A percentile compares a stretch with the other conserved stretches of the same genome.
These are phyloP conservation scores for Tolypocladium nubicola DNA, from an alignment of 2,329 filamentous ascomycete genomes.

Conservation along the genomic window DNA sequence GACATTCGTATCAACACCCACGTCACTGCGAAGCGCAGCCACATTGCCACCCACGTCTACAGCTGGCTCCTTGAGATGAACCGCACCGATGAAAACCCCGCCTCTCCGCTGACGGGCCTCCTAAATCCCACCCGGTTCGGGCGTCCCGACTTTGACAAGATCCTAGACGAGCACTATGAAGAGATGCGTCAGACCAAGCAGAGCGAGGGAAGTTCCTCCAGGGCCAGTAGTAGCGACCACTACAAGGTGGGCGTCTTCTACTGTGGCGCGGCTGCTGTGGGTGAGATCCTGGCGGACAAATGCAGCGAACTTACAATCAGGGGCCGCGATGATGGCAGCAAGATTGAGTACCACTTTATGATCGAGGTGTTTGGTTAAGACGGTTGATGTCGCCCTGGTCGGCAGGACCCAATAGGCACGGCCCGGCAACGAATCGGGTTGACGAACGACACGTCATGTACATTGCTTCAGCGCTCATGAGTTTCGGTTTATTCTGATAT, in stretches of 20 bases:
- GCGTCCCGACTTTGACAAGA: slow-evolving; percentile 39
- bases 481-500: background rate
- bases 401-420: background rate
- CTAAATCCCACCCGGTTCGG: slow-evolving; percentile 44
- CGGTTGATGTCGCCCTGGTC: background rate
- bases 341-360: slow-evolving; percentile 46
- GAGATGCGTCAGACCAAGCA: slow-evolving; percentile 33
- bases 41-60: slow-evolving; percentile 43
- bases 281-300: slow-evolving; percentile 42
- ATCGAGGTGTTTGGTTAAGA: slow-evolving; percentile 42
- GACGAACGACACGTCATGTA: background rate
- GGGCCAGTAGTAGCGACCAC: slow-evolving; percentile 9
- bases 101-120: slow-evolving; percentile 42
- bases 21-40: slow-evolving; percentile 42
- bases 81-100: slow-evolving; percentile 37
- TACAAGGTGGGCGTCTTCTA: slow-evolving; percentile 44
- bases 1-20: slow-evolving; percentile 46
- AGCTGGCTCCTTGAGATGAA: slow-evolving; percentile 46
- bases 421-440: background rate
- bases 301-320: slow-evolving; percentile 38
- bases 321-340: slow-evolving; percentile 38
- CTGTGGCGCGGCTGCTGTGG: slow-evolving; percentile 43
- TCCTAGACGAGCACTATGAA: slow-evolving; percentile 43
- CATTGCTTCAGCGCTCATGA: background rate
- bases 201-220: slow-evolving; percentile 1